Conservation (phyloP, 1,284 basidiomycete species). For the Cutaneotrichosporon daszewskae region DNA sequence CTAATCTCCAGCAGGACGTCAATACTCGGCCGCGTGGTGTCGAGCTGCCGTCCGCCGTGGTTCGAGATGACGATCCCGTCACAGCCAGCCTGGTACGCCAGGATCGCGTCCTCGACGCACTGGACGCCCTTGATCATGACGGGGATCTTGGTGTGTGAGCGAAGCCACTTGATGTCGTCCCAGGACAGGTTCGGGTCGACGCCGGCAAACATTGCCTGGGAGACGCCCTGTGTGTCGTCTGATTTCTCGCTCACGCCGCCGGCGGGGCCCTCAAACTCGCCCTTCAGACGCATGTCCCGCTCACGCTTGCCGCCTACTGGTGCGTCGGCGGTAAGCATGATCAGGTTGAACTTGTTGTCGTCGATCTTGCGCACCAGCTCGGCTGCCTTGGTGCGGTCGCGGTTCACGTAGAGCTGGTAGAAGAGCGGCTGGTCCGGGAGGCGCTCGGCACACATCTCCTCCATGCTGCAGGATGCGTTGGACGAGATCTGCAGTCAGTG, state of each 20-base stretch:
- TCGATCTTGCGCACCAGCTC: conserved; percentile 63
- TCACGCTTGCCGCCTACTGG: conserved; percentile 80
- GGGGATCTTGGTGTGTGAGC: conserved; percentile 67
- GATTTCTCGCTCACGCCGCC: conserved; percentile 34
- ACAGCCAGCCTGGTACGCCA: conserved; percentile 48
- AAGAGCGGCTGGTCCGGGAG: conserved; percentile 45
- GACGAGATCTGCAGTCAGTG: no score
- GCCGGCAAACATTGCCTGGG: conserved; percentile 40
- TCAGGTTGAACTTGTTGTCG: conserved; percentile 59
- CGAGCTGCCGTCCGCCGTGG: conserved; percentile 51
- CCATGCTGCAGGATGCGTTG: conserved; percentile 50
- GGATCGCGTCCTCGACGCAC: conserved; percentile 50
- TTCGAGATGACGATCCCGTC: conserved; percentile 52
- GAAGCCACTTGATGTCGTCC: conserved; percentile 49
- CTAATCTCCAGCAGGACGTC: conserved; percentile 71
- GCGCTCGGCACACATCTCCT: conserved; percentile 52
- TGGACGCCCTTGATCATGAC: conserved; percentile 73
- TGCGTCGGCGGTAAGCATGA: conserved; percentile 88
- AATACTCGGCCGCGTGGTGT: conserved; percentile 59
- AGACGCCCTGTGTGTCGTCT: conserved; percentile 35
- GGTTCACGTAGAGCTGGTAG: conserved; percentile 55
- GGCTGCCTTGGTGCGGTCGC: conserved; percentile 50
- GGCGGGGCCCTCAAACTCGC: conserved; percentile 41
- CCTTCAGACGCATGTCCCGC: conserved; percentile 56
- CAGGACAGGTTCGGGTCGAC: conserved; percentile 41